Conservation (phyloP, 257 asterid genomes). For the Ilex asprella region DNA sequence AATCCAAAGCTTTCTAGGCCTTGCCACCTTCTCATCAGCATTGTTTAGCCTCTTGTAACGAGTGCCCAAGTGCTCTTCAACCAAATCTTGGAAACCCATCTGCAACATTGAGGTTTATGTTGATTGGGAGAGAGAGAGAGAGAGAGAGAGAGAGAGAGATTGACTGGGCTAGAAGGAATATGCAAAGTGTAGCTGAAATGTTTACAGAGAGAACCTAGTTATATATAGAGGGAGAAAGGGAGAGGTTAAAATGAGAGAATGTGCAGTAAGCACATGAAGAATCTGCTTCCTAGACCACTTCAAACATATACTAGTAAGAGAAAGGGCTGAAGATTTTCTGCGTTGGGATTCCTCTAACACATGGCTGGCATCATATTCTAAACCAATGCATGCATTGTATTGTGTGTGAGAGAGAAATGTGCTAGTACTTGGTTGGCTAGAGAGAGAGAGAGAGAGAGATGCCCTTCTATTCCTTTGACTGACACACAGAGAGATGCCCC, state of each 20-base stretch:
- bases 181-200: background rate
- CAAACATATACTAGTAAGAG: constrained; percentile 15
- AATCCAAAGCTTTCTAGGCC: constrained; percentile 31
- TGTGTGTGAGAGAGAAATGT: constrained; percentile 1
- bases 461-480: background rate
- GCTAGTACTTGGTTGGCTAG: constrained; percentile 10
- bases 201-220: no score
- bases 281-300: constrained; percentile 15
- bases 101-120: constrained; percentile 5
- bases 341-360: constrained; percentile 33
- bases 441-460: constrained; percentile 12
- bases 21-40: constrained; percentile 15
- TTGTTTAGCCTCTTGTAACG: constrained; percentile 41
- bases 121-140: background rate
- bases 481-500: constrained; percentile 4
- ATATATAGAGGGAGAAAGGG: constrained; percentile 1
- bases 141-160: background rate
- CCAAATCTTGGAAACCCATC: constrained; percentile 16
- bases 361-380: constrained; percentile 44
- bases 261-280: constrained; percentile 35
- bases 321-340: constrained; percentile 27
- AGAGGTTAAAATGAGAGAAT: constrained; percentile 4
- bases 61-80: constrained; percentile 9
- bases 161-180: background rate
- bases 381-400: constrained; percentile 23